Evolutionary conservation across 306 rosid species (phyloP), one percentile per base, ranked within the genome.

Genomic region (Trichosanthes truncata): DNA sequence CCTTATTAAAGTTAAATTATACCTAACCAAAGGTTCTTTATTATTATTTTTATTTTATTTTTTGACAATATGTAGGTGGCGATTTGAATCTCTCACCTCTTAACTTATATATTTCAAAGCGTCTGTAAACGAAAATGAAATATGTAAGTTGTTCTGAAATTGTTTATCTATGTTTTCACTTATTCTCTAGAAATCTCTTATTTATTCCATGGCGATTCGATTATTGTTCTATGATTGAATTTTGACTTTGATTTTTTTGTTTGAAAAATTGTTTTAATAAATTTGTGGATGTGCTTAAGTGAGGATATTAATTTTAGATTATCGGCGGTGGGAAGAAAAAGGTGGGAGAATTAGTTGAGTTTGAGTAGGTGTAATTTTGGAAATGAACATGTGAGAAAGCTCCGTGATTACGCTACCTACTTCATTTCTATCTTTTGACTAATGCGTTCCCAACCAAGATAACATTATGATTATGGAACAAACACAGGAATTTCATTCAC

Each of bases 351-450:
- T 4, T 61, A 13, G 40, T 29, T 57, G 63, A 57, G 2, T 57
- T 57, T 33, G 43, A 31, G 41, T 62, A 13, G 68, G n/a, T 31
- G n/a, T 29, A 63, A 63, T 6, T 6, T 12, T 15, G 71, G 71
- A 63, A 33, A 31, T 33, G 21, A 15, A 63, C 11, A 26, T 15
- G 71, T 63, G 23, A 15, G 17, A 67, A 67, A 67, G 74, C 17
- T 67, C 74, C 74, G 31, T 67, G 49, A 40, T 38, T 68, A 40
- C 52, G 17, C 51, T 31, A 43, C 74, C 74, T 68, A 68, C 74
- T 68, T n/a, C 31, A 68, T 68, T 21, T 68, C 52, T n/a, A 40
- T 68, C 51, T 40, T 68, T 68, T 68, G 74, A 68, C 74, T n/a
- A 38, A 38, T 11, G 48, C 29, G 6, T 66, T 20, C 25, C 49